Evolutionary conservation across 2,329 filamentous ascomycete species (phyloP), one percentile per base, ranked within the genome.

Genomic region (Pseudogymnoascus sp.): DNA sequence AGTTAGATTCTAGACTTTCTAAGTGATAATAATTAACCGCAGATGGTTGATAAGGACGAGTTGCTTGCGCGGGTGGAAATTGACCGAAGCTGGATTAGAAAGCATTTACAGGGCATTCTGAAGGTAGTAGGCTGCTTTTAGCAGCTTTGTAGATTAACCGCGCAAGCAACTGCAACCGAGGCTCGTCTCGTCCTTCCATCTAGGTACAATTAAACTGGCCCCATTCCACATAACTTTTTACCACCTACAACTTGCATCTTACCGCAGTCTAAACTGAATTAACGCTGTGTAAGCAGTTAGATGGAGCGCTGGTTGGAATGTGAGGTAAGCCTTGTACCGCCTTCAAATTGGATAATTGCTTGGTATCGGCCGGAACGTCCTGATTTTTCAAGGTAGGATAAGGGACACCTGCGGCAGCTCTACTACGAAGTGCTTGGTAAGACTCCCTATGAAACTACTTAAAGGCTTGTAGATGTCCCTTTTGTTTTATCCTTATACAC

Each of bases 341-440:
- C 28, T 55, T 55, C 33, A 5, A 4, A 12, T 2, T 2, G 7
- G 9, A 55, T 55, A 33, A 33, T 55, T 11, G n/a, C 45, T 55
- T 55, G 8, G 45, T 41, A 12, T 41, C 8, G 16, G 38, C 38
- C 1, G 38, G 38, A 19, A 55, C 30, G 45, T 30, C 25, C 25
- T 55, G 8, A 5, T 16, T 6, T 12, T 30, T 30, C 8, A 33
- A 55, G 28, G n/a, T 52, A 33, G n/a, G 25, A 55, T 55, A 52
- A 12, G 23, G 45, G 45, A 16, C 45, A 12, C 33, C 28, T 12
- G n/a, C 25, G 9, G 49, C n/a, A 22, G 8, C 33, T 33, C 11
- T 55, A 55, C 49, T 55, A 14, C 49, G 22, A 25, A n/a, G 25
- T 55, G 49, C 49, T 55, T 55, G 49, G 49, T 55, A 55, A 55